A percentile compares a stretch with the other conserved stretches of the same genome.
Conservation (phyloP, 192 early-diverging fungal species). For the Gigaspora rosea region DNA sequence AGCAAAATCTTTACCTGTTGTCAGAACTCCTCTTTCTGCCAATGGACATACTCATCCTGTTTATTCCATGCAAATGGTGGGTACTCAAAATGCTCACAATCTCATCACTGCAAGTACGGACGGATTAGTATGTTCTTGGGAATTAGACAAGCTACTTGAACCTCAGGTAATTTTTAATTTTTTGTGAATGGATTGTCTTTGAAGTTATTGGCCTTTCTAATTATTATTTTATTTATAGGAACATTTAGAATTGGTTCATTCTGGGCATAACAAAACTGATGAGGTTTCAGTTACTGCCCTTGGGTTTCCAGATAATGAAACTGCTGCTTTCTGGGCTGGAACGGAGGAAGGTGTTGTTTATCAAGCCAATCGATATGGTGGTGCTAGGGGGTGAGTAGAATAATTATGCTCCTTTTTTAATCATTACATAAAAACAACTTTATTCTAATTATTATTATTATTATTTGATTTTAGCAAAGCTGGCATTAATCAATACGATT, state of each 20-base stretch:
- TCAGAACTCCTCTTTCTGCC: conserved; percentile 91
- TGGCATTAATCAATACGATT: conserved; percentile 85
- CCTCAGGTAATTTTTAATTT: conserved; percentile 66
- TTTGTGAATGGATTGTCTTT: neutral
- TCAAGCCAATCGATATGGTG: conserved; percentile 93
- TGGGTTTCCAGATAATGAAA: conserved; percentile 92
- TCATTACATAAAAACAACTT: neutral
- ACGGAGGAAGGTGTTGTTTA: conserved; percentile 94
- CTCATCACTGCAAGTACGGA: conserved; percentile 93
- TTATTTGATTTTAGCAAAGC: conserved; percentile 70
- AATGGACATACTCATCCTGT: conserved; percentile 97
- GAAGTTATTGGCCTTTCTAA: neutral
- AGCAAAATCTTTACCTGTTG: conserved; percentile 83
- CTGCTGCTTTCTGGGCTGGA: conserved; percentile 90
- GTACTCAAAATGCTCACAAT: conserved; percentile 94
- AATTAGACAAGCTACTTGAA: conserved; percentile 95
- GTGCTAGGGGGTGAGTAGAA: conserved; percentile 77
- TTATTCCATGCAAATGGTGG: conserved; percentile 85
- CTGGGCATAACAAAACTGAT: conserved; percentile 78
- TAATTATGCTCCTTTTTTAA: neutral
- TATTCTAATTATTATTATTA: neutral
- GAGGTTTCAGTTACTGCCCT: conserved; percentile 92
- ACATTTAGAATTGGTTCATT: conserved; percentile 75
- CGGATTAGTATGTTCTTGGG: conserved; percentile 97
- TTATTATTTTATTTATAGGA: conserved; percentile 51